A percentile compares a stretch with the other conserved stretches of the same genome.
These are phyloP conservation scores for Nakazawaea ernobii DNA, from an alignment of 805 yeast genomes.

Conservation along the genomic window DNA sequence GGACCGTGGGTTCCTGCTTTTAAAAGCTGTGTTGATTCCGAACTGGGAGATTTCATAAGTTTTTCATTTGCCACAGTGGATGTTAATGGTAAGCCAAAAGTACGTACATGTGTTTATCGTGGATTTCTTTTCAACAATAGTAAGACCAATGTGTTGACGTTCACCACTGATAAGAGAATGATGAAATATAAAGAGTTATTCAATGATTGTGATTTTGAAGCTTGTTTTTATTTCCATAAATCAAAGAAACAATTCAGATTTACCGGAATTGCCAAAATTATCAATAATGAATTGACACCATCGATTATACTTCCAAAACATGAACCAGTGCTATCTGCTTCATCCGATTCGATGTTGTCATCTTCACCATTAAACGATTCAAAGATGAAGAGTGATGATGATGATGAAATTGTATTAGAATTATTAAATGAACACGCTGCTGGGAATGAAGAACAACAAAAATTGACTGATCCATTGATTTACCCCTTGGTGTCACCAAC, in stretches of 20 bases:
- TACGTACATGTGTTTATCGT: constrained; percentile 65
- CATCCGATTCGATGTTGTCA: not conserved
- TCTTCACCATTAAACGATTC: not conserved
- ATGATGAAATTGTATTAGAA: not conserved
- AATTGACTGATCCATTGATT: constrained; percentile 15
- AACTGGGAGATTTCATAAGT: constrained; percentile 46
- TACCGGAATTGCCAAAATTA: constrained; percentile 54
- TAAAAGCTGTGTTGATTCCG: constrained; percentile 44
- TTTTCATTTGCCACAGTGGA: constrained; percentile 70
- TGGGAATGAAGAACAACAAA: constrained; percentile 12
- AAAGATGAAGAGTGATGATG: constrained; percentile 13
- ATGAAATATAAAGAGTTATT: constrained; percentile 50
- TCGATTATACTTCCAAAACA: not conserved
- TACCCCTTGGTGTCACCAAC: constrained; percentile 18
- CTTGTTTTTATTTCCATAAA: constrained; percentile 65
- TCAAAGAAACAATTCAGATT: constrained; percentile 66
- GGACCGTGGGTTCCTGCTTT: constrained; percentile 79
- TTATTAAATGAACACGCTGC: no score
- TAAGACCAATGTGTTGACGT: constrained; percentile 59
- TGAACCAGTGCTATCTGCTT: not conserved
- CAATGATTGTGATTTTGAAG: constrained; percentile 57
- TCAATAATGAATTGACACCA: constrained; percentile 26
- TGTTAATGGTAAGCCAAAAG: constrained; percentile 45
- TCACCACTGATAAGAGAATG: constrained; percentile 70
- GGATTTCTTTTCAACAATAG: constrained; percentile 72